Base-by-base conservation (phyloP, 2,329 filamentous ascomycete genomes). In the Aspergillus quadrilineatus region DNA sequence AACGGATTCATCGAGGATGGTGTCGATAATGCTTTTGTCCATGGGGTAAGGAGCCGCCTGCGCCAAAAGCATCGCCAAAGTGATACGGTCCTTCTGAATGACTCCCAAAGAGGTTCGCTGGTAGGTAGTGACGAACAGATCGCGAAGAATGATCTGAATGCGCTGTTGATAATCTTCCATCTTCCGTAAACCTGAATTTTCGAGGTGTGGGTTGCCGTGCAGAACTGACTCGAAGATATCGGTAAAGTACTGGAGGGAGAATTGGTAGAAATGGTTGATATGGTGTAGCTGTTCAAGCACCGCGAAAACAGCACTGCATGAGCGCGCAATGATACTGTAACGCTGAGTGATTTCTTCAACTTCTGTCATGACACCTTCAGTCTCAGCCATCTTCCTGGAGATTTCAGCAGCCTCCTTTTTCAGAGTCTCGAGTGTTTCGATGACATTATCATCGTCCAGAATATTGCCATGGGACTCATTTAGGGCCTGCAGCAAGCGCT, bases 201-300 rank as follows among this genome's bases (percentile, higher is more conserved):
- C 82, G 50, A 94, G 80, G 58, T 85, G 86, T 67, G 88, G 87
- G 74, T 95, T 95, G 57, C 85, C 83, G 65, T 89, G 89, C 39
- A 99, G 82, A 6, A 99, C 94, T 5, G 89, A 86, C 71, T 96
- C 90, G 83, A 99, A 99, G 65, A 99, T 99, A 72, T 97, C 90
- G 54, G 96, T 84, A 77, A 99, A 99, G 77, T 96, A 99, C 74
- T 97, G 92, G 58, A 99, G 82, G 37, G 94, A 99, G 81, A 99
- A 99, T 73, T 97, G 95, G 75, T 99, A 99, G 77, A 97, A 97
- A 80, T 97, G 94, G 74, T 99, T 97, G 73, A 99, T 87, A 71
- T 97, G 95, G 75, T 97, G 93, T 56, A 99, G 84, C 74, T 99
- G 93, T 77, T 99, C 95, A 59, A 99, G 81, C 12, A 99, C 90